A percentile compares a stretch with the other conserved stretches of the same genome.
phyloP scores from a whole-genome alignment of 1,284 basidiomycete genomes.

The Trametes pubescens region DNA sequence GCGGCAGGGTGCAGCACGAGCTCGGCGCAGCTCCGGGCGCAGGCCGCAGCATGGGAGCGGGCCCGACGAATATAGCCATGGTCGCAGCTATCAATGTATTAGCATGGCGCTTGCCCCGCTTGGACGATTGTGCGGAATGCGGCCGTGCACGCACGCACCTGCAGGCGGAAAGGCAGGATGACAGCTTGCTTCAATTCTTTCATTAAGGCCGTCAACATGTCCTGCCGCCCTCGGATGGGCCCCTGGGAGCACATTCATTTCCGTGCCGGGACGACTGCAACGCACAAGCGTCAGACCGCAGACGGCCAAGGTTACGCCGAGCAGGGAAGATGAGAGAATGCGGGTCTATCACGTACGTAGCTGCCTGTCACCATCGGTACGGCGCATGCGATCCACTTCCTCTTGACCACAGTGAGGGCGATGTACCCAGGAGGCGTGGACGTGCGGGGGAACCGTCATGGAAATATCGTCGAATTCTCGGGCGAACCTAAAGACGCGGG shows the following conservation, averaged over 20 bases:
- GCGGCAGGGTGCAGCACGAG: constrained; percentile 7
- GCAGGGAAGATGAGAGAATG: neutral
- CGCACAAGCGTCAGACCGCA: constrained; percentile 1
- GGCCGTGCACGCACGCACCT: constrained; percentile 6
- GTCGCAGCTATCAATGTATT: constrained; percentile 24
- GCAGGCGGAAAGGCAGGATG: constrained; percentile 7
- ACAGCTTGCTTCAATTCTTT: constrained; percentile 9
- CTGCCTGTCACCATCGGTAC: constrained; percentile 1
- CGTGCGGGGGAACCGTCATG: constrained; percentile 24
- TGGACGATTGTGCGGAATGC: constrained; percentile 5
- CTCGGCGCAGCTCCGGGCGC: constrained; percentile 24
- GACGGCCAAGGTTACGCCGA: constrained; percentile 2
- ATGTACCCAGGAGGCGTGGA: constrained; percentile 12
- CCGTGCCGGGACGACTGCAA: constrained; percentile 1
- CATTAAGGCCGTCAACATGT: constrained; percentile 7
- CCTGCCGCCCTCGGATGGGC: neutral
- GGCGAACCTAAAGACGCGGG: constrained; percentile 21
- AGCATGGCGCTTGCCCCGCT: constrained; percentile 21
- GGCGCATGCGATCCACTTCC: constrained; percentile 1
- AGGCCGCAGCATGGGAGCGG: constrained; percentile 26
- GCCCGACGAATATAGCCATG: constrained; percentile 12
- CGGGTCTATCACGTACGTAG: neutral
- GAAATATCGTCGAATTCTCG: constrained; percentile 34
- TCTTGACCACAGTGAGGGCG: neutral
- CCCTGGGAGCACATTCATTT: neutral